Base-by-base conservation (phyloP, 176 grass and related monocot genomes). In the Alopecurus myosuroides region DNA sequence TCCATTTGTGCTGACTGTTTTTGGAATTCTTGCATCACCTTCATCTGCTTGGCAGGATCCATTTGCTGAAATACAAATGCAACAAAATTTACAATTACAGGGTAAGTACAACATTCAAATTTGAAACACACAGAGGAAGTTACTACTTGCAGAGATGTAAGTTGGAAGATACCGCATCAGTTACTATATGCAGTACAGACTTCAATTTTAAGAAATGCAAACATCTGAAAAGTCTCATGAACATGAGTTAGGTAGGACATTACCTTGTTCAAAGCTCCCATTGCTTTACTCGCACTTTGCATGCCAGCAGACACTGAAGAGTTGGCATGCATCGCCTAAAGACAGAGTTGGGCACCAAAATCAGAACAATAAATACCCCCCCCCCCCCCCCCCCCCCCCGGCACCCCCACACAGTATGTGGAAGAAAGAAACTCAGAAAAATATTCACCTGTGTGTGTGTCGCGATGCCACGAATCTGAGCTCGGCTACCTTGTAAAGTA, bases 181-280 rank as follows among this genome's bases (percentile, higher is more conserved):
- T 82, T 80, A 20, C 29, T 53, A 34, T n/a, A 44, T n/a, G 45
- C 48, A 76, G 48, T 55, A 22, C 26, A 19, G 2, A 55, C 13
- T 45, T 70, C 11, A 70, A 45, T 36, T 82, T 31, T 70, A 23
- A 78, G n/a, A n/a, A 71, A 48, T 50, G 39, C 68, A 45, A 45
- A 79, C 46, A 45, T 41, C 15, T 55, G 77, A 33, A 70, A 41
- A 30, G 10, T 42, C 15, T 20, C 60, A 50, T 77, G 11, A 15
- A 17, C 63, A 84, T 58, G 85, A 68, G 28, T 85, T 68, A 4
- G 34, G 48, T 77, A 52, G 23, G 41, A 53, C 4, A 70, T 88
- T 79, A 99, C 97, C 94, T 99, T 96, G 81, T 96, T 97, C 66
- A 96, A 65, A 77, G 94, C 90, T 87, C 93, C 93, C 94, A 99